Base-by-base conservation (phyloP, 75 land plant species). In the Cunninghamia lanceolata region DNA sequence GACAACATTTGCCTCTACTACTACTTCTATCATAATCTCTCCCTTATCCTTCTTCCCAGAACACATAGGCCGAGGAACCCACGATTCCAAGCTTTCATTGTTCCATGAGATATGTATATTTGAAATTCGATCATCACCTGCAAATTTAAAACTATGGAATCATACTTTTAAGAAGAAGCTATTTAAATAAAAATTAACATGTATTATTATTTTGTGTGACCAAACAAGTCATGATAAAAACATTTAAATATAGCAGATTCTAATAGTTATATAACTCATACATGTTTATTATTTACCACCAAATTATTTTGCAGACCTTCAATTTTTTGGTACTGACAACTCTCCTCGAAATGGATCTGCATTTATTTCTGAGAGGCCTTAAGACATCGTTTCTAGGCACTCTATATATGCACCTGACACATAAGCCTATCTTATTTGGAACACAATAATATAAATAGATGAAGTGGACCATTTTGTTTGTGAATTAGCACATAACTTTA, bases 101-200 rank as follows among this genome's bases (percentile, higher is more conserved):
- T 90, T 85, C 91, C 95, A 89, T 0, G 91, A 88, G 63, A 97
- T 91, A n/a, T 88, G 90, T 45, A 88, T 95, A 14, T 89, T 53
- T 79, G 86, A 78, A 11, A 97, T 78, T 35, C 94, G 91, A 30
- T 92, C 89, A 88, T 96, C 95, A 87, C 99, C 99, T 97, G 89
- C 86, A 53, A 88, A 43, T 83, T 92, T 91, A 84, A 78, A 77
- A 21, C 30, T 25, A 38, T 42, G 81, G 3, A 78, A 38, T 78
- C 28, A 42, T 35, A 42, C 45, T 42, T 78, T 42, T 17, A 5
- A 17, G 2, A 19, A 78, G 42, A 25, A 7, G 28, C 25, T 78
- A 78, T 39, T 40, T 45, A 42, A 40, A 40, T 78, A 21, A 78
- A 42, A 78, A 78, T 25, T 25, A 5, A 77, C 42, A 40, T 42